Evolutionary conservation across 2,329 filamentous ascomycete species (phyloP), one percentile per base, ranked within the genome.

Genomic region (Phoma herbarum): DNA sequence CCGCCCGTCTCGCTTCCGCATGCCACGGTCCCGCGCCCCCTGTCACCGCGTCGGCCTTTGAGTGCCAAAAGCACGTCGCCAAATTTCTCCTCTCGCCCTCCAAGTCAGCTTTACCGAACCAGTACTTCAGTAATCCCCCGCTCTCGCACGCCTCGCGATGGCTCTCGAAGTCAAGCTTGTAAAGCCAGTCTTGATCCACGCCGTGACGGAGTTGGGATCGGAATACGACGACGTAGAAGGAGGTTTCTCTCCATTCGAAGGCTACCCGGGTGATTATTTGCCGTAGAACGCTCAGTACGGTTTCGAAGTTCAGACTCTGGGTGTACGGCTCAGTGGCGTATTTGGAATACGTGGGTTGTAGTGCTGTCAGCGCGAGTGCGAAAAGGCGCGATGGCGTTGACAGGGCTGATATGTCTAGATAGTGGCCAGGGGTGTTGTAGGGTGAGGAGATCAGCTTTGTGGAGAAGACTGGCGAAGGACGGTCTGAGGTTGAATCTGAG

Each of bases 41-140:
- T 76, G 85, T 78, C 83, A 90, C 78, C 81, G 85, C 77, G 83
- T 86, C 79, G 80, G 86, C 73, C 11, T 80, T 77, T 81, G 85
- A 76, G 78, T 87, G 75, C 86, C 85, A 82, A 79, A 91, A 73
- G 83, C 81, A 82, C 47, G 93, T 97, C 42, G 93, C 93, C 69
- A 97, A 77, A 78, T 97, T 97, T 71, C 86, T 83, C 61, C 89
- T 84, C 50, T 90, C 82, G 42, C 76, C 80, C 1, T 29, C 26
- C 20, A 54, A 7, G 78, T 96, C 87, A 20, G 90, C 88, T 31
- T 80, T 82, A 2, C 92, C 92, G 76, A 96, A 97, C 92, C 93
- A 97, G 78, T 97, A 97, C 77, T 96, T 96, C 72, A 97, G 79
- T 72, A 97, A 85, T 0, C 92, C 92, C 6, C 93, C 93, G 69